Evolutionary conservation across 2,329 filamentous ascomycete species (phyloP), one percentile per base, ranked within the genome.

Genomic region (Xylaria sp.): DNA sequence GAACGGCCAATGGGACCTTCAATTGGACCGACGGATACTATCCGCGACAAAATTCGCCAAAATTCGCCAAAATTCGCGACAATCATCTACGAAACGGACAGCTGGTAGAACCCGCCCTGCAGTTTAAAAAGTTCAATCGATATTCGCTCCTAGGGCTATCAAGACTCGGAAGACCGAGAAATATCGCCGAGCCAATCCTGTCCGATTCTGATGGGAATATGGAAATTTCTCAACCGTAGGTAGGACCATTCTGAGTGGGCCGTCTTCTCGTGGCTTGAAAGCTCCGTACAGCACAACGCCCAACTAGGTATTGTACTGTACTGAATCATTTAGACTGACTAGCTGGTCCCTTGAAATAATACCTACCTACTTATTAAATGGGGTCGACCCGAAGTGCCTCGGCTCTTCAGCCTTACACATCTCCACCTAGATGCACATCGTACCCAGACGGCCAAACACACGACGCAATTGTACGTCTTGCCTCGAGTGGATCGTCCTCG

Each of bases 381-480:
- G 20, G 20, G 39, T 30, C 34, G 15, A 55, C 30, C 8, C 53
- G 28, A 60, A 28, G 32, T 67, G 58, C 65, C 61, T 67, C 65
- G 65, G 65, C 56, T 65, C 13, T 13, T 67, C 65, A 67, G 65
- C 65, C 64, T 45, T 57, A 60, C 18, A 57, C 20, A 52, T 45
- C 46, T 36, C 18, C 9, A 43, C 34, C 39, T 4, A 18, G 20
- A 20, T n/a, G 53, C 53, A 39, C 7, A 18, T 57, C 50, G n/a
- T 41, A 30, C 30, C 20, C 36, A 23, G 30, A 45, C 34, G 9
- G 18, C 46, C 36, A 53, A 23, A 23, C 9, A n/a, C 43, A 55
- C 30, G 32, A 28, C 46, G 30, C 25, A 13, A 30, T 25, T 15
- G 32, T 32, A 36, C 25, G 48, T 62, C 23, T 45, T 12, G 13